A percentile compares a stretch with the other conserved stretches of the same genome.
Evolutionary conservation across 129 eudicot genomes (phyloP).

Genomic region (Heracleum sosnowskyi): DNA sequence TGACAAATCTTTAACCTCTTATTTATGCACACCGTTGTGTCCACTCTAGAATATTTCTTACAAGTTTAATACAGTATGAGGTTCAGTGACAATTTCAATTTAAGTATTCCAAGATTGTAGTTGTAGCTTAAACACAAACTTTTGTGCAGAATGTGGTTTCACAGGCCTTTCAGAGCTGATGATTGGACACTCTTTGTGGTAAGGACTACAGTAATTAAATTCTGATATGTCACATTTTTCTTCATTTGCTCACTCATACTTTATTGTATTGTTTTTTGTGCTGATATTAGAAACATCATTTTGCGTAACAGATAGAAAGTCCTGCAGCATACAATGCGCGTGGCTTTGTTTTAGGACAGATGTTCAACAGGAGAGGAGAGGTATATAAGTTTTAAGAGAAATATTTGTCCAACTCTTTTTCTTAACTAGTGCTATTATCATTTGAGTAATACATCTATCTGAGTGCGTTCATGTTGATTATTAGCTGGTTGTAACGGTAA

Average conservation of each 20-base stretch:
- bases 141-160: conserved; percentile 89
- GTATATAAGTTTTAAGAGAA: conserved; percentile 26
- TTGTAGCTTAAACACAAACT: neutral
- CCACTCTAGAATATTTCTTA: neutral
- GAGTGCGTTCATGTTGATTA: conserved; percentile 17
- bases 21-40: neutral
- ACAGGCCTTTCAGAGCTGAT: conserved; percentile 84
- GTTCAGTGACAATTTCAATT: neutral
- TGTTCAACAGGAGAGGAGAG: conserved; percentile 86
- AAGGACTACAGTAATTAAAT: conserved; percentile 9
- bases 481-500: conserved; percentile 80
- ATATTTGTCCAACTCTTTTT: neutral
- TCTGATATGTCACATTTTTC: conserved; percentile 2
- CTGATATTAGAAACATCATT: neutral
- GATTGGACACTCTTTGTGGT: conserved; percentile 94
- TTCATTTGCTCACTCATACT: conserved; percentile 1
- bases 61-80: neutral
- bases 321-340: conserved; percentile 75
- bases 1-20: neutral
- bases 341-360: conserved; percentile 70
- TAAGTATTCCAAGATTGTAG: neutral
- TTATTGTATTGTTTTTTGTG: conserved; percentile 1
- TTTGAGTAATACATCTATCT: neutral
- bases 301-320: conserved; percentile 47
- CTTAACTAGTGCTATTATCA: neutral